Evolutionary conservation across 139 green algal species (phyloP).

Genomic region (Limnomonas spitsbergensis): DNA sequence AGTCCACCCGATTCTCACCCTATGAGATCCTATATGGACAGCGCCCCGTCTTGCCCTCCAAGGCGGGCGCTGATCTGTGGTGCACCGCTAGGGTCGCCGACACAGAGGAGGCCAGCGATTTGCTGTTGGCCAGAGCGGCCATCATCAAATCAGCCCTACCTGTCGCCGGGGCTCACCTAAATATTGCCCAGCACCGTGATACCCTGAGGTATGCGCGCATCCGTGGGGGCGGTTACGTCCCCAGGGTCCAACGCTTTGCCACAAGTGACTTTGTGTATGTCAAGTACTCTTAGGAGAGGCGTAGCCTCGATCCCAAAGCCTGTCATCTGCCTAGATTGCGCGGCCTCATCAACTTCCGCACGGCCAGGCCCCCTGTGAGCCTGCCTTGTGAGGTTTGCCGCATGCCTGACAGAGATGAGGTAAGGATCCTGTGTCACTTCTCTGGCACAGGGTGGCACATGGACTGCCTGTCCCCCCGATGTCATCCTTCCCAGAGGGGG

Average conservation of each 20-base stretch:
- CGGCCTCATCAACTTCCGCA: not conserved
- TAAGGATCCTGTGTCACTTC: conserved; percentile 36
- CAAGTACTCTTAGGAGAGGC: too few relatives aligned
- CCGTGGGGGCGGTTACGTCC: not conserved
- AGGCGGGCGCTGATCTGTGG: too few relatives aligned
- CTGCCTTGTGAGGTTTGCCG: conserved; percentile 26
- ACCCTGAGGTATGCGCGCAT: conserved; percentile 11
- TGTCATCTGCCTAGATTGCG: not conserved
- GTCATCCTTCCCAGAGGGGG: conserved; percentile 16
- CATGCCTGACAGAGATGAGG: conserved; percentile 1
- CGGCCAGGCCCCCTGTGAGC: not conserved
- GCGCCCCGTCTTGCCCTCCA: too few relatives aligned
- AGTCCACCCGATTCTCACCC: too few relatives aligned
- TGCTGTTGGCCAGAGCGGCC: too few relatives aligned
- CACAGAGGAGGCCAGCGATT: too few relatives aligned
- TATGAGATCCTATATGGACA: too few relatives aligned
- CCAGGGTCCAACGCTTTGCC: not conserved
- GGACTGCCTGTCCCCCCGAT: conserved; percentile 29
- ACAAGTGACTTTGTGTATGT: conserved; percentile 24
- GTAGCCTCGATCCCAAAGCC: not conserved
- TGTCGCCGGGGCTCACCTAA: not conserved
- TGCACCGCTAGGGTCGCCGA: too few relatives aligned
- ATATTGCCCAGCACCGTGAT: conserved; percentile 1
- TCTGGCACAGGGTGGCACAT: conserved; percentile 31
- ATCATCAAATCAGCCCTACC: too few relatives aligned